phyloP scores from a whole-genome alignment of 495 filamentous ascomycete genomes.

The Cladorrhinum samala region DNA sequence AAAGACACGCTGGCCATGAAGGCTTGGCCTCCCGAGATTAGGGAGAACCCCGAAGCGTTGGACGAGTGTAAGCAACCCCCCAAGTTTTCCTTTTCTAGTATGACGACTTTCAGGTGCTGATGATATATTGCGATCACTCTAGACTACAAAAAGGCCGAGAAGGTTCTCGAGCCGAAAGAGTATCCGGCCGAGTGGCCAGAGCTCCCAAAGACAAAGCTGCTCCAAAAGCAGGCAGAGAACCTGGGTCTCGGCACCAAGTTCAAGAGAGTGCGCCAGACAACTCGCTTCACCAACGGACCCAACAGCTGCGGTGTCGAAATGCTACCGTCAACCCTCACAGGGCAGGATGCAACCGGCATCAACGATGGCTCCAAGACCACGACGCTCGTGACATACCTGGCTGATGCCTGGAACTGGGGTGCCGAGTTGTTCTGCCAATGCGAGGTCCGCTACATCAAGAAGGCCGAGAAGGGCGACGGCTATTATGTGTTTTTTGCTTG shows the following conservation, averaged over 20 bases:
- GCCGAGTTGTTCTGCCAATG: conserved; percentile 69
- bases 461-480: conserved; percentile 42
- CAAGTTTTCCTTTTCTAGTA: too few species aligned
- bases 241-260: conserved; percentile 50
- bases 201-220: conserved; percentile 50
- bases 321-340: conserved; percentile 51
- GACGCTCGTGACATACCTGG: conserved; percentile 58
- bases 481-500: conserved; percentile 62
- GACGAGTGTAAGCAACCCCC: conserved; percentile 46
- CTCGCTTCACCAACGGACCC: conserved; percentile 51
- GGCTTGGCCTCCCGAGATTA: conserved; percentile 56
- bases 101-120: neutral
- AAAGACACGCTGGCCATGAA: conserved; percentile 46
- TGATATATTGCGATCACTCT: neutral
- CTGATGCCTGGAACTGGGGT: conserved; percentile 72
- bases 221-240: conserved; percentile 48
- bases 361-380: conserved; percentile 65
- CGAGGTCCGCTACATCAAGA: conserved; percentile 60
- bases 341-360: conserved; percentile 57
- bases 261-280: conserved; percentile 53
- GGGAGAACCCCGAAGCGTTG: conserved; percentile 37
- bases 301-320: conserved; percentile 60
- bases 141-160: conserved; percentile 52
- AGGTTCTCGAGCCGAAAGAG: conserved; percentile 52
- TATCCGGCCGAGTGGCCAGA: conserved; percentile 54